Percentiles rank a stretch among this genome's conserved stretches.
Evolutionary conservation across 345 rosid species (phyloP).

Genomic region (Geranium brycei): DNA sequence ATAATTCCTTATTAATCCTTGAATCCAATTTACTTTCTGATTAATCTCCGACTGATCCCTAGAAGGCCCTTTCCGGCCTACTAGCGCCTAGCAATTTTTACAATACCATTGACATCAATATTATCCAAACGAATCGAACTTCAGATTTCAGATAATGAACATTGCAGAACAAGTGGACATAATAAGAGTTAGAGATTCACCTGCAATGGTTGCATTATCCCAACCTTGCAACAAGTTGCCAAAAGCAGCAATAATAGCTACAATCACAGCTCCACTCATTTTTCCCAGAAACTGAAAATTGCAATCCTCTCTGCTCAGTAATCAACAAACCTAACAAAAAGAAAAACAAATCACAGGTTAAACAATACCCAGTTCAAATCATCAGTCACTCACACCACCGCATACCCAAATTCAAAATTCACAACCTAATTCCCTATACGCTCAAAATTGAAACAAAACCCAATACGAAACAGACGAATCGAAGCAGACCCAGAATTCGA

Average conservation of each 20-base stretch:
- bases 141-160: too few relatives aligned
- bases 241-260: constrained; percentile 79
- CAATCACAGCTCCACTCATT: constrained; percentile 84
- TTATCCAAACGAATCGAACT: not conserved
- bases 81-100: too few relatives aligned
- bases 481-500: constrained; percentile 21
- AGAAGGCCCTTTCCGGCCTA: too few relatives aligned
- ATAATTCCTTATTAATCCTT: too few relatives aligned
- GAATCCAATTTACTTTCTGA: too few relatives aligned
- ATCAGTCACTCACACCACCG: too few relatives aligned
- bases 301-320: constrained; percentile 11
- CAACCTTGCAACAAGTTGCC: constrained; percentile 98
- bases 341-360: constrained; percentile 17
- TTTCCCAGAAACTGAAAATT: constrained; percentile 13
- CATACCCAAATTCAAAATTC: constrained; percentile 1
- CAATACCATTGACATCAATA: not conserved
- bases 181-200: constrained; percentile 18
- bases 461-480: constrained; percentile 2
- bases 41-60: too few relatives aligned
- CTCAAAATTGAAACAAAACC: not conserved
- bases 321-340: constrained; percentile 19
- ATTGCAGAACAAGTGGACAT: not conserved
- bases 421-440: constrained; percentile 10
- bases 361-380: not conserved
- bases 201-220: constrained; percentile 98